phyloP scores from a whole-genome alignment of 805 yeast species.

The Nakazawaea sp. region DNA sequence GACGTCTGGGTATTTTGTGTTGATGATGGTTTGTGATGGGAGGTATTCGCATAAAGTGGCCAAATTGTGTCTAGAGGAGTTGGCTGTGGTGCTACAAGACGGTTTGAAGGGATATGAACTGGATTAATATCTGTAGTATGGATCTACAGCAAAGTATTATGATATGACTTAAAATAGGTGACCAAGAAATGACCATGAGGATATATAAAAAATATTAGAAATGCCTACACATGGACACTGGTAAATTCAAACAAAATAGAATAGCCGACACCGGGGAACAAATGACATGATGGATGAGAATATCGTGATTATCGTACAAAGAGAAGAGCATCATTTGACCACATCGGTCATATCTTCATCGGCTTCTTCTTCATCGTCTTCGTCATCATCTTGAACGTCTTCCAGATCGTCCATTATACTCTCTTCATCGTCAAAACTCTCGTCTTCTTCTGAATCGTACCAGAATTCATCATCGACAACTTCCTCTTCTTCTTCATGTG shows the following conservation, averaged over 20 bases:
- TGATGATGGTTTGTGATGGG: slow-evolving; percentile 21
- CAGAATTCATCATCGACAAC: slow-evolving; percentile 25
- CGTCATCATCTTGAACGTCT: slow-evolving; percentile 19
- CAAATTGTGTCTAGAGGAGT: slow-evolving; percentile 17
- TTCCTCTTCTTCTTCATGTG: slow-evolving; percentile 15
- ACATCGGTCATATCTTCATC: slow-evolving; percentile 12
- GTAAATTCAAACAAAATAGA: too few relatives aligned
- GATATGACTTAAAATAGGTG: too few relatives aligned
- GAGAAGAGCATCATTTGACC: not conserved
- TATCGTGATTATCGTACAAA: too few relatives aligned
- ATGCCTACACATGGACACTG: too few relatives aligned
- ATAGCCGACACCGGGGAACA: too few relatives aligned
- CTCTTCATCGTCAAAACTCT: slow-evolving; percentile 12
- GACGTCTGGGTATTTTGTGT: slow-evolving; percentile 13
- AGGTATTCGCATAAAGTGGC: slow-evolving; percentile 24
- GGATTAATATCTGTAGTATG: not conserved
- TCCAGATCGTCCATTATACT: slow-evolving; percentile 19
- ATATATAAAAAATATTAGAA: too few relatives aligned
- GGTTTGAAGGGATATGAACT: slow-evolving; percentile 6
- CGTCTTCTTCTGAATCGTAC: slow-evolving; percentile 25
- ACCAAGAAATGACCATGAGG: too few relatives aligned
- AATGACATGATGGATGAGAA: too few relatives aligned
- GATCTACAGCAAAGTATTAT: too few relatives aligned
- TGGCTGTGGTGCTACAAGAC: slow-evolving; percentile 5
- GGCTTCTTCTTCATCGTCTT: slow-evolving; percentile 20